phyloP scores from a whole-genome alignment of 495 filamentous ascomycete species.

The Friedmanniomyces simplex region DNA sequence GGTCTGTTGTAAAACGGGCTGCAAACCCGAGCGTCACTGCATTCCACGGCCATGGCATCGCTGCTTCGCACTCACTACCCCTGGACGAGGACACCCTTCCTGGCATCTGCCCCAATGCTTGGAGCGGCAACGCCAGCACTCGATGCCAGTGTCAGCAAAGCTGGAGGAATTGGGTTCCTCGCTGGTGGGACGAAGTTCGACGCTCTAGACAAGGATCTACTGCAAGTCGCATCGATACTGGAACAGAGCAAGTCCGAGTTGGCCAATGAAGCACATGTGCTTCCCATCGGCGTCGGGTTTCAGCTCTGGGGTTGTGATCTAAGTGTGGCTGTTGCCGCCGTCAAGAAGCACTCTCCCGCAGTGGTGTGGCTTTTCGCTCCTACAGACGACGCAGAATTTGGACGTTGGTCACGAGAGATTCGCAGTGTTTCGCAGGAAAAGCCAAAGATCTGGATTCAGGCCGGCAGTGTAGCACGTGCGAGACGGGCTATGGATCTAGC shows the following conservation, averaged over 20 bases:
- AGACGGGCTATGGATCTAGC: not conserved
- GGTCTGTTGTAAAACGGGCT: no score
- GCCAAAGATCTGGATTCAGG: not conserved
- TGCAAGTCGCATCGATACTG: not conserved
- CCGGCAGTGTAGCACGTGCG: not conserved
- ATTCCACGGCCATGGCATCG: not conserved
- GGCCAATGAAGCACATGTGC: not conserved
- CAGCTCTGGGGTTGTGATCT: not conserved
- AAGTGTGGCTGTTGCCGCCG: not conserved
- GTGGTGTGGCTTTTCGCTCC: constrained; percentile 65
- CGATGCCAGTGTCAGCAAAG: not conserved
- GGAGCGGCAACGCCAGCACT: not conserved
- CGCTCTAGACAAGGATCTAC: not conserved
- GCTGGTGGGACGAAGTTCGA: not conserved
- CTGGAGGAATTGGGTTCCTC: not conserved
- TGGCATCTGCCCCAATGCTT: not conserved
- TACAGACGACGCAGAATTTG: constrained; percentile 9
- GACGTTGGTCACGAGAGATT: not conserved
- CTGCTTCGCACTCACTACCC: not conserved
- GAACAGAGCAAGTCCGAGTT: not conserved
- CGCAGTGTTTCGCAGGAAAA: not conserved
- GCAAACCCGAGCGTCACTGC: no score
- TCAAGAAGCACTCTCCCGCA: constrained; percentile 33
- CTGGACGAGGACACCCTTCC: not conserved
- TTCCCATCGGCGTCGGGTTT: not conserved